Conservation (phyloP, 202 grass and related monocot genomes). For the Saccharum hybrid region DNA sequence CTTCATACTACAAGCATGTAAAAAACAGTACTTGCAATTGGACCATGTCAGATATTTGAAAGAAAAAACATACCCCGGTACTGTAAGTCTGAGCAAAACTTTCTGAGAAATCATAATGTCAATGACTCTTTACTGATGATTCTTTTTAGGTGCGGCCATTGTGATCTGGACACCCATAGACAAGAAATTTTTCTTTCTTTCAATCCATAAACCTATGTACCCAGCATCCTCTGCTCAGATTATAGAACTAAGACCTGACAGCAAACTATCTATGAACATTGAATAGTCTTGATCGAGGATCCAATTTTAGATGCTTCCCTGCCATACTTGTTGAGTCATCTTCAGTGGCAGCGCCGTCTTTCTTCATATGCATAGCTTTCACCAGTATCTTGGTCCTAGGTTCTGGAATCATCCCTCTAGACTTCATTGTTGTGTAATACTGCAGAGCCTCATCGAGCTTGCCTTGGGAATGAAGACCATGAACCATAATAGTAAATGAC, state of each 20-base stretch:
- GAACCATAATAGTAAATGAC: constrained; percentile 75
- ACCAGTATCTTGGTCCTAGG: constrained; percentile 67
- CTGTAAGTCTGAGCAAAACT: neutral
- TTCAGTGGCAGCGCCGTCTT: constrained; percentile 32
- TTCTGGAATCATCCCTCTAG: constrained; percentile 73
- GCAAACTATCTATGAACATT: constrained; percentile 39
- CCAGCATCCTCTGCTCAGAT: constrained; percentile 1
- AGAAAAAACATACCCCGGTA: neutral
- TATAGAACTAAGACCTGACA: neutral
- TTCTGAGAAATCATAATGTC: constrained; percentile 20
- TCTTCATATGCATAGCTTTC: constrained; percentile 72
- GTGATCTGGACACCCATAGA: neutral
- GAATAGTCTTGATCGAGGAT: constrained; percentile 41
- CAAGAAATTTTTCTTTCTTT: neutral
- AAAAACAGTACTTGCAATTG: too few species aligned
- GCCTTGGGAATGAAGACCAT: constrained; percentile 68
- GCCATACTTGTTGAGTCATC: constrained; percentile 9
- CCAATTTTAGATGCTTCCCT: constrained; percentile 42
- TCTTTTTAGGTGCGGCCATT: neutral
- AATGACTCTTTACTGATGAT: neutral
- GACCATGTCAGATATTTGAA: too few species aligned
- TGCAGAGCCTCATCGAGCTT: constrained; percentile 67
- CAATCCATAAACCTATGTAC: neutral
- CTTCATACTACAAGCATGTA: too few species aligned
- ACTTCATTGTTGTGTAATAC: constrained; percentile 67